Evolutionary conservation across 441 rosid genomes (phyloP).

Genomic region (Breynia disticha): DNA sequence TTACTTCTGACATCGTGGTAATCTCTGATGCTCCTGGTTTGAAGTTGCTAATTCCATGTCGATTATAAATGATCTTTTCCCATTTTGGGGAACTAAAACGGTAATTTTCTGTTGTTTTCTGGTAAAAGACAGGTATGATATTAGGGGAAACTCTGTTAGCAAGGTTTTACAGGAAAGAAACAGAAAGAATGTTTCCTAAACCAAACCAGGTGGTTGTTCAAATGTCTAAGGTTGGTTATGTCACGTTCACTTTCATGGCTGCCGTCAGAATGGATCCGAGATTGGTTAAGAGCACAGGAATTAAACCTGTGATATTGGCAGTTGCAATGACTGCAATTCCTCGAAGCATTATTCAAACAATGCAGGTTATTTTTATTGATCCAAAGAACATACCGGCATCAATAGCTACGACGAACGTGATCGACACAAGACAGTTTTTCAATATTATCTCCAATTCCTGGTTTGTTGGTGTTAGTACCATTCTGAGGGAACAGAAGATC

Average conservation of each 20-base stretch:
- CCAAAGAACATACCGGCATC: not conserved
- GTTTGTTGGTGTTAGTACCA: conserved; percentile 25
- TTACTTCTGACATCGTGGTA: conserved; percentile 7
- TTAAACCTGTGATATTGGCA: conserved; percentile 12
- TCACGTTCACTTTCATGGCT: conserved; percentile 19
- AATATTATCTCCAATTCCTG: not conserved
- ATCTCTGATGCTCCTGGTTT: not conserved
- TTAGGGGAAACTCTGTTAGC: conserved; percentile 21
- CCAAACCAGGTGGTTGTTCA: conserved; percentile 11
- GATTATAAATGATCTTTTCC: too few species aligned
- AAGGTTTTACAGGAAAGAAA: conserved; percentile 5
- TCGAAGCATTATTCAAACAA: not conserved
- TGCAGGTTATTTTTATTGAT: not conserved
- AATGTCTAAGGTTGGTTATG: conserved; percentile 15
- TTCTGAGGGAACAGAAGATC: conserved; percentile 26
- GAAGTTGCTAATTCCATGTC: not conserved
- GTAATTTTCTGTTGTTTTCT: too few species aligned
- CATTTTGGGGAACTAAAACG: too few species aligned
- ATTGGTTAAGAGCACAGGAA: conserved; percentile 10
- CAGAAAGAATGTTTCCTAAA: conserved; percentile 17
- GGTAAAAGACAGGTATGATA: conserved; percentile 23
- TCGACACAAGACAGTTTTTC: not conserved
- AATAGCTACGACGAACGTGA: not conserved
- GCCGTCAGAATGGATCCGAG: conserved; percentile 20
- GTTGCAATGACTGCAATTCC: not conserved